These are phyloP conservation scores for Filobasidium wieringae DNA, from an alignment of 768 basidiomycete genomes.

Conservation along the genomic window DNA sequence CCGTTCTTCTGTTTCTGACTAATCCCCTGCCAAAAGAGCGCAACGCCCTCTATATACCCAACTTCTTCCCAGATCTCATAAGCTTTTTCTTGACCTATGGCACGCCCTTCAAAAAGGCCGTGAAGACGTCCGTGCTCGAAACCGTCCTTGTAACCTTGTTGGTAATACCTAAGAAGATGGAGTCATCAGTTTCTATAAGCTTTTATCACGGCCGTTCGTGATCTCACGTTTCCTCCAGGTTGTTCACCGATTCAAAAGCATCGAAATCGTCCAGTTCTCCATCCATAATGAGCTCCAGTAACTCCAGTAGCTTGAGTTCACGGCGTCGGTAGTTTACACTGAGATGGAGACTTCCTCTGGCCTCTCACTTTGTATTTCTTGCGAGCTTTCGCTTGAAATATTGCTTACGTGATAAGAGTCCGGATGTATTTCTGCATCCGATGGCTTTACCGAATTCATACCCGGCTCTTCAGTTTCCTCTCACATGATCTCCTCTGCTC, in stretches of 20 bases:
- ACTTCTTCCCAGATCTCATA: slow-evolving; percentile 98
- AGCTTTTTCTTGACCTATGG: slow-evolving; percentile 75
- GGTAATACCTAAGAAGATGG: slow-evolving; percentile 54
- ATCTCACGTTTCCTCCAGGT: slow-evolving; percentile 9
- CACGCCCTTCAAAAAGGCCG: slow-evolving; percentile 79
- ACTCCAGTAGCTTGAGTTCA: too few species aligned
- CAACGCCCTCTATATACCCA: slow-evolving; percentile 82
- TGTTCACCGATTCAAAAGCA: slow-evolving; percentile 3
- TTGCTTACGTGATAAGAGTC: too few species aligned
- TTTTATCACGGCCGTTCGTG: background rate
- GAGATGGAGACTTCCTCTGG: too few species aligned
- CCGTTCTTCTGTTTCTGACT: background rate
- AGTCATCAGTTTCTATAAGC: background rate
- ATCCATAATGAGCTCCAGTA: too few species aligned
- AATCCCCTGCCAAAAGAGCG: slow-evolving; percentile 28
- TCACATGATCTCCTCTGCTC: too few species aligned
- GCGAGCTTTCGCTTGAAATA: too few species aligned
- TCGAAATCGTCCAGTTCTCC: slow-evolving; percentile 3
- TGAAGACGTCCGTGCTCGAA: slow-evolving; percentile 75
- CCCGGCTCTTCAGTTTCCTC: too few species aligned
- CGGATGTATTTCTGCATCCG: too few species aligned
- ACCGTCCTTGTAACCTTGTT: slow-evolving; percentile 63
- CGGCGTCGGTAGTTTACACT: too few species aligned
- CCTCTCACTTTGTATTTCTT: too few species aligned
- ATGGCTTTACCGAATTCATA: too few species aligned